Conservation (phyloP, 1,284 basidiomycete species). For the Ganoderma sp. region DNA sequence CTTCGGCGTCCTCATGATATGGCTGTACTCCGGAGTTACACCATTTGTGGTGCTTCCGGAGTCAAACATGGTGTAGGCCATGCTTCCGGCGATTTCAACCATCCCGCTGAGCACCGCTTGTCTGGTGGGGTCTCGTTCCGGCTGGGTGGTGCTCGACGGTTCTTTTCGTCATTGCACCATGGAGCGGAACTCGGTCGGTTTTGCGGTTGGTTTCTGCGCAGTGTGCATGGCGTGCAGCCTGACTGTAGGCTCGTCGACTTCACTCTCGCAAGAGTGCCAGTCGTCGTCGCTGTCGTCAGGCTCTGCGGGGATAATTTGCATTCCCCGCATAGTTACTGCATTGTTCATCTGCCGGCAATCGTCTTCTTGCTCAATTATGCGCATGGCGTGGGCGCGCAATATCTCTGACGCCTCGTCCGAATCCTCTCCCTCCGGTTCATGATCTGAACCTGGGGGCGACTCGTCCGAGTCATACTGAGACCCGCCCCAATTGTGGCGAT, state of each 20-base stretch:
- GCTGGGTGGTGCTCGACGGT: neutral
- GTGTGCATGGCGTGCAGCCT: neutral
- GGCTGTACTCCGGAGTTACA: slow-evolving; percentile 33
- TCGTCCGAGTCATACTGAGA: slow-evolving; percentile 14
- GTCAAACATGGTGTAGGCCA: slow-evolving; percentile 34
- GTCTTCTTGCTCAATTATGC: neutral
- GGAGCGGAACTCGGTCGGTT: neutral
- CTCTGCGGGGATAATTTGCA: too few species aligned
- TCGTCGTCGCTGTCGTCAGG: too few species aligned
- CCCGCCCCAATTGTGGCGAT: slow-evolving; percentile 9
- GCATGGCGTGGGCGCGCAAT: neutral
- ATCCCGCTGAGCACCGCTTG: slow-evolving; percentile 8
- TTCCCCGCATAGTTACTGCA: too few species aligned
- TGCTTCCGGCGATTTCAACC: slow-evolving; percentile 29
- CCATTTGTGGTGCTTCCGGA: slow-evolving; percentile 36
- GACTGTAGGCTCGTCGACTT: neutral
- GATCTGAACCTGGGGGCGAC: too few species aligned
- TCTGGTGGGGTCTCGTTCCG: neutral
- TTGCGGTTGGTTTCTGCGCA: neutral
- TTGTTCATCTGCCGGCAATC: too few species aligned
- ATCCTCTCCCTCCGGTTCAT: neutral
- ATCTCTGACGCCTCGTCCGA: slow-evolving; percentile 8
- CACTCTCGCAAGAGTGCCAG: too few species aligned
- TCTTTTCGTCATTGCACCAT: neutral
- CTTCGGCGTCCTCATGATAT: slow-evolving; percentile 10